A percentile compares a stretch with the other conserved stretches of the same genome.
Evolutionary conservation across 1,284 basidiomycete genomes (phyloP).

Genomic region (Farysia itapuensis): DNA sequence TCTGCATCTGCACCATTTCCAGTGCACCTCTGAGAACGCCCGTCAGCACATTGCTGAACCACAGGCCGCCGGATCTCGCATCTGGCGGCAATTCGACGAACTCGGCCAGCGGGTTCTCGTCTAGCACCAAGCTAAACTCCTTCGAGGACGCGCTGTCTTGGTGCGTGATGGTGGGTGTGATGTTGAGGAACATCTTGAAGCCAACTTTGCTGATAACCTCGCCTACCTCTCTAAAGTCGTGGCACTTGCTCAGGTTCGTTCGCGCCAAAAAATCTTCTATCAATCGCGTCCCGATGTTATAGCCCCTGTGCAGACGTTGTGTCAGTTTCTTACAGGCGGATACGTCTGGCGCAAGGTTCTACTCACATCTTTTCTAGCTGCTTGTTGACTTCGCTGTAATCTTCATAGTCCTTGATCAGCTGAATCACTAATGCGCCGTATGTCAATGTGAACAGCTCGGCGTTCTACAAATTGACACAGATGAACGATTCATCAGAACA

Average conservation of each 20-base stretch:
- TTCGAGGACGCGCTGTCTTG: constrained; percentile 32
- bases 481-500: not conserved
- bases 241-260: constrained; percentile 69
- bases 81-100: constrained; percentile 96
- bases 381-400: constrained; percentile 79
- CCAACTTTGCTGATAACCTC: constrained; percentile 68
- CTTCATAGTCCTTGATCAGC: constrained; percentile 98
- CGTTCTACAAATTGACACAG: constrained; percentile 65
- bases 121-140: constrained; percentile 79
- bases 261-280: constrained; percentile 97
- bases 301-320: constrained; percentile 85
- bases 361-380: constrained; percentile 69
- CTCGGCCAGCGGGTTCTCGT: constrained; percentile 94
- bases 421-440: constrained; percentile 98
- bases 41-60: constrained; percentile 94
- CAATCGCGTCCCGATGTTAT: constrained; percentile 92
- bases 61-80: constrained; percentile 71
- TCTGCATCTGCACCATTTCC: constrained; percentile 99
- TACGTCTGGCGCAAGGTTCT: not conserved
- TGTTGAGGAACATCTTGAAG: constrained; percentile 97
- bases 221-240: constrained; percentile 85
- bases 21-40: constrained; percentile 89
- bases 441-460: constrained; percentile 93
- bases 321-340: no score
- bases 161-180: constrained; percentile 80